A percentile compares a stretch with the other conserved stretches of the same genome.
These are phyloP conservation scores for Clavulina sp. DNA, from an alignment of 768 basidiomycete genomes.

Conservation along the genomic window DNA sequence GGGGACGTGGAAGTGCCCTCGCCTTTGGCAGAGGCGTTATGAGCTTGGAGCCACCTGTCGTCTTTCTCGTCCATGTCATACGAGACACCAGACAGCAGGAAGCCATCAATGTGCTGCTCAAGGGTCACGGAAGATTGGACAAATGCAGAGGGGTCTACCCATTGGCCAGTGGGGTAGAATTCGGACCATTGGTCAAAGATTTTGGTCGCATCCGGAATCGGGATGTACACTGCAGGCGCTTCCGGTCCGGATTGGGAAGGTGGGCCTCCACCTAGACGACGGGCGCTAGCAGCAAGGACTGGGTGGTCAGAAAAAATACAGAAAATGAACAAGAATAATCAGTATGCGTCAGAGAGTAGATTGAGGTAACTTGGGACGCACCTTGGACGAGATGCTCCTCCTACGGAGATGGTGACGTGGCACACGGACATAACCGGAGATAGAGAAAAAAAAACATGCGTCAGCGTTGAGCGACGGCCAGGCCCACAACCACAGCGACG, in stretches of 20 bases:
- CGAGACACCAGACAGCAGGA: constrained; percentile 55
- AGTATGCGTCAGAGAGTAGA: not conserved
- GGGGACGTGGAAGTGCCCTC: constrained; percentile 57
- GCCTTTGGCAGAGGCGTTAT: constrained; percentile 70
- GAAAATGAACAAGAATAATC: not conserved
- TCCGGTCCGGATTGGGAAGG: constrained; percentile 16
- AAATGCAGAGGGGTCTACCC: constrained; percentile 63
- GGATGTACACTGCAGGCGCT: constrained; percentile 56
- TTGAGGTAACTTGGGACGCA: too few species aligned
- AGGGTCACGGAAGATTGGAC: constrained; percentile 71
- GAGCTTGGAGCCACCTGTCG: constrained; percentile 84
- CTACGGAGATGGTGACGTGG: constrained; percentile 15
- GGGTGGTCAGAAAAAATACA: too few species aligned
- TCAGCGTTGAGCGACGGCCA: not conserved
- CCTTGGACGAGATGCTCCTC: constrained; percentile 30
- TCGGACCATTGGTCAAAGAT: constrained; percentile 59
- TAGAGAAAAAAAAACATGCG: not conserved
- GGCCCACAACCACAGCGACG: constrained; percentile 16
- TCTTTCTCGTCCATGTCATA: constrained; percentile 96
- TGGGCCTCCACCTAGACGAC: constrained; percentile 17
- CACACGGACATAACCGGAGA: not conserved
- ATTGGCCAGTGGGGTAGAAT: constrained; percentile 49
- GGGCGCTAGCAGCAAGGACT: constrained; percentile 37
- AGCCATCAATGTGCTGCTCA: constrained; percentile 50
- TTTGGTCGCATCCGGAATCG: constrained; percentile 80